Percentiles rank a stretch among this genome's conserved stretches.
phyloP scores from a whole-genome alignment of 257 asterid species.

The Forsythia viridissima region DNA sequence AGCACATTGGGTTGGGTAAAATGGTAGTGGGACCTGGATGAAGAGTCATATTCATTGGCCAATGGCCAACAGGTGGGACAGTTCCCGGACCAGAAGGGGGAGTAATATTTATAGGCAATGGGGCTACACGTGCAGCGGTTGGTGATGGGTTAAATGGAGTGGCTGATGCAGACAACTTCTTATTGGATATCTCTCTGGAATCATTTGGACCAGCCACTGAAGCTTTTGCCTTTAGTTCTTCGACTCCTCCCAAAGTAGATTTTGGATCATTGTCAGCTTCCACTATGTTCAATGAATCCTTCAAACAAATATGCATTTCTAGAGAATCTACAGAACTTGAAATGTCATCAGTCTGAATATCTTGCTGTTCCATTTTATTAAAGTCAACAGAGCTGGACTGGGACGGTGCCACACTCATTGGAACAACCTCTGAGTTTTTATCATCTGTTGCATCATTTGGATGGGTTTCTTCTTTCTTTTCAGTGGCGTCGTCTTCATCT shows the following conservation, averaged over 20 bases:
- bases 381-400: conserved; percentile 34
- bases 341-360: conserved; percentile 23
- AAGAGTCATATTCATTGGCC: conserved; percentile 87
- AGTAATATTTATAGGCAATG: conserved; percentile 60
- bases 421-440: conserved; percentile 31
- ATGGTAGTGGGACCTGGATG: conserved; percentile 81
- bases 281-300: conserved; percentile 34
- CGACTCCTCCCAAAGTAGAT: conserved; percentile 44
- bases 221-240: conserved; percentile 43
- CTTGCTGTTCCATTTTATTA: conserved; percentile 40
- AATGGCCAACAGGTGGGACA: conserved; percentile 62
- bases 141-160: conserved; percentile 92
- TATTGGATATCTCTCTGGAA: conserved; percentile 59
- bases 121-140: conserved; percentile 55
- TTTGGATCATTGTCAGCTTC: conserved; percentile 33
- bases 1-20: conserved; percentile 65
- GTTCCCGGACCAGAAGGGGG: conserved; percentile 66
- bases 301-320: conserved; percentile 31
- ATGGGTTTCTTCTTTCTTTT: conserved; percentile 41
- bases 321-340: conserved; percentile 40
- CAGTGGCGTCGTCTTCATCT: conserved; percentile 42
- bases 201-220: conserved; percentile 44
- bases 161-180: conserved; percentile 93
- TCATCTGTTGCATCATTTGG: conserved; percentile 30
- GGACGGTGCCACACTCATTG: conserved; percentile 33